A percentile compares a stretch with the other conserved stretches of the same genome.
These are phyloP conservation scores for Clarireedia monteithiana DNA, from an alignment of 2,329 filamentous ascomycete genomes.

Conservation along the genomic window DNA sequence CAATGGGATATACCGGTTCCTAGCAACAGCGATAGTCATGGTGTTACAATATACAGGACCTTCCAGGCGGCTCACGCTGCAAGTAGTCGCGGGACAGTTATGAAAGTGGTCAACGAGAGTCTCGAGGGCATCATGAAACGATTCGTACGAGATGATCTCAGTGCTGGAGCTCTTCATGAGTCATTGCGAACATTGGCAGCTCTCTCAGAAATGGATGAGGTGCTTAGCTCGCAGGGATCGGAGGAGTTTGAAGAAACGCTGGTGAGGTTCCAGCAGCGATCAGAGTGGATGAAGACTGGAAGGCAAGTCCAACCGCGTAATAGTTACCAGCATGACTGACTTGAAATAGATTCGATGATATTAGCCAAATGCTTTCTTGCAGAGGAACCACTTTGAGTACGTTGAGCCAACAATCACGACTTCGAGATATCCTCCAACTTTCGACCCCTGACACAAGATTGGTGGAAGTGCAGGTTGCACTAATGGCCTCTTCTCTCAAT, in stretches of 20 bases:
- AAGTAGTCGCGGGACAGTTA: constrained; percentile 45
- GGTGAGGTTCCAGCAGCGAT: constrained; percentile 54
- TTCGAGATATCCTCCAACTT: constrained; percentile 54
- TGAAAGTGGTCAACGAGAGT: constrained; percentile 53
- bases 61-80: constrained; percentile 73
- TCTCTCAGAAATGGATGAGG: constrained; percentile 74
- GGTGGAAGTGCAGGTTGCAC: constrained; percentile 68
- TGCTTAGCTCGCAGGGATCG: constrained; percentile 53
- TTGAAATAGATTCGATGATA: constrained; percentile 58
- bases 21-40: constrained; percentile 49
- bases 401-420: constrained; percentile 59
- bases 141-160: constrained; percentile 42
- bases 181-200: constrained; percentile 59
- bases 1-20: constrained; percentile 87
- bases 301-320: constrained; percentile 44
- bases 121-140: constrained; percentile 52
- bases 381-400: constrained; percentile 77
- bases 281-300: constrained; percentile 75
- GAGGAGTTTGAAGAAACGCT: constrained; percentile 56
- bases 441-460: constrained; percentile 57
- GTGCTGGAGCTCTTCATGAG: constrained; percentile 44
- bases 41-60: constrained; percentile 67
- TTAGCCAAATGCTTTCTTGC: constrained; percentile 73
- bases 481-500: constrained; percentile 67
- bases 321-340: background rate